phyloP scores from a whole-genome alignment of 2,329 filamentous ascomycete genomes.

The Colletotrichum spinosum region DNA sequence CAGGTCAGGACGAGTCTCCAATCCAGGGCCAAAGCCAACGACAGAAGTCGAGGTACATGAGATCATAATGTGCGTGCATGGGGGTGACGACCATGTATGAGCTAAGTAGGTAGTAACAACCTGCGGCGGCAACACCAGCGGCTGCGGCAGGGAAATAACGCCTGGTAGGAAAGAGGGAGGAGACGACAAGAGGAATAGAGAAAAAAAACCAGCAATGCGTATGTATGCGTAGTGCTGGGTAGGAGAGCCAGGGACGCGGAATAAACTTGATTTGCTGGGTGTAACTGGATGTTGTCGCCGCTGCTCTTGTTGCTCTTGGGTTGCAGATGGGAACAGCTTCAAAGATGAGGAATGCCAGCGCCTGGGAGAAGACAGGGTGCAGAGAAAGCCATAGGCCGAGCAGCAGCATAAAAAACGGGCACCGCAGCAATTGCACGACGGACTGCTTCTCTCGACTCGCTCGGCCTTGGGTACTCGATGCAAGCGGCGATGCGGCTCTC shows the following conservation, averaged over 20 bases:
- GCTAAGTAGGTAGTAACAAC: slow-evolving; percentile 22
- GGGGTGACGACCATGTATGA: slow-evolving; percentile 13
- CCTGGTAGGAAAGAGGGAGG: slow-evolving; percentile 39
- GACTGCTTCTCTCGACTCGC: slow-evolving; percentile 22
- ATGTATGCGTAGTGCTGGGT: no score
- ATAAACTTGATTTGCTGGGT: slow-evolving; percentile 10
- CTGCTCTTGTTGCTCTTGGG: slow-evolving; percentile 1
- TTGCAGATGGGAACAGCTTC: slow-evolving; percentile 10
- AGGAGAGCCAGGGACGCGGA: slow-evolving; percentile 24
- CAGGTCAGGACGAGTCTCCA: slow-evolving; percentile 9
- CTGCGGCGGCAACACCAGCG: slow-evolving; percentile 34
- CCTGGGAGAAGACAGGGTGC: neutral
- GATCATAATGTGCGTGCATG: slow-evolving; percentile 17
- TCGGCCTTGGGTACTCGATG: slow-evolving; percentile 54
- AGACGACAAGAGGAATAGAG: slow-evolving; percentile 52
- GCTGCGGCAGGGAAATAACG: slow-evolving; percentile 46
- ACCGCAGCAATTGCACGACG: slow-evolving; percentile 25
- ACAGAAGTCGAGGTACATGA: slow-evolving; percentile 33
- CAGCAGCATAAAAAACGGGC: slow-evolving; percentile 21
- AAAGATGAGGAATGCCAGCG: neutral
- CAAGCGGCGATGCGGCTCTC: slow-evolving; percentile 76
- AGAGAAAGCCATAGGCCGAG: neutral
- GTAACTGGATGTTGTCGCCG: neutral
- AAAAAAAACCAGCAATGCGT: neutral
- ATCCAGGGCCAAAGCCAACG: slow-evolving; percentile 31